Evolutionary conservation across 805 yeast genomes (phyloP).

Genomic region (Kodamaea nitidulidarum): DNA sequence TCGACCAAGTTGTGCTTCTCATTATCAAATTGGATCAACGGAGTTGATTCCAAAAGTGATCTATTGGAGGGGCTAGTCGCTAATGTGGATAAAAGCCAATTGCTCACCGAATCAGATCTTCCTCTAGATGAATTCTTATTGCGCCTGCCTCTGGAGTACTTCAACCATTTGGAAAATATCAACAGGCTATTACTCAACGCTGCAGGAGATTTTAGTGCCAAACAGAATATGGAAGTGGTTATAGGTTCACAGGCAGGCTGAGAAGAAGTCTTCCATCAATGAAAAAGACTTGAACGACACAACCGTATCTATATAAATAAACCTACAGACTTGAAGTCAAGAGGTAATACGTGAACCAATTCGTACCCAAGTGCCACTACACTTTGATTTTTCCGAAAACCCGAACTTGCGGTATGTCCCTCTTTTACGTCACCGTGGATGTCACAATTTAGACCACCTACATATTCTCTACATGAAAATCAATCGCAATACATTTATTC

Average conservation of each 20-base stretch:
- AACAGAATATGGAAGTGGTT: slow-evolving; percentile 4
- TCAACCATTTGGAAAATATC: slow-evolving; percentile 20
- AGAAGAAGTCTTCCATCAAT: no score
- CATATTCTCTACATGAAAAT: neutral
- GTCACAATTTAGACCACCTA: neutral
- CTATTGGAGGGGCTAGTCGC: slow-evolving; percentile 17
- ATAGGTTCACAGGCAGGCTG: no score
- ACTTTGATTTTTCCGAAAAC: no score
- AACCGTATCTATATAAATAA: no score
- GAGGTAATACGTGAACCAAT: no score
- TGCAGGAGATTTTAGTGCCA: slow-evolving; percentile 2
- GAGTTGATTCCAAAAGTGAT: slow-evolving; percentile 26
- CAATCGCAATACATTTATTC: neutral
- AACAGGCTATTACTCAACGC: slow-evolving; percentile 3
- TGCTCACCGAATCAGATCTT: slow-evolving; percentile 36
- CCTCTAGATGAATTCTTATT: slow-evolving; percentile 24
- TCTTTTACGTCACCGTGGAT: no score
- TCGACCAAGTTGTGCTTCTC: slow-evolving; percentile 43
- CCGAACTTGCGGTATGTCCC: no score
- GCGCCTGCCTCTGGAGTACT: slow-evolving; percentile 16
- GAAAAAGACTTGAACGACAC: no score
- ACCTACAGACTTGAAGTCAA: no score
- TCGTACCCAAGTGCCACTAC: no score
- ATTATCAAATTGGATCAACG: slow-evolving; percentile 49
- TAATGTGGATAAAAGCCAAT: slow-evolving; percentile 18